These are phyloP conservation scores for Termitomyces eurrhizus DNA, from an alignment of 768 basidiomycete genomes.

Conservation along the genomic window DNA sequence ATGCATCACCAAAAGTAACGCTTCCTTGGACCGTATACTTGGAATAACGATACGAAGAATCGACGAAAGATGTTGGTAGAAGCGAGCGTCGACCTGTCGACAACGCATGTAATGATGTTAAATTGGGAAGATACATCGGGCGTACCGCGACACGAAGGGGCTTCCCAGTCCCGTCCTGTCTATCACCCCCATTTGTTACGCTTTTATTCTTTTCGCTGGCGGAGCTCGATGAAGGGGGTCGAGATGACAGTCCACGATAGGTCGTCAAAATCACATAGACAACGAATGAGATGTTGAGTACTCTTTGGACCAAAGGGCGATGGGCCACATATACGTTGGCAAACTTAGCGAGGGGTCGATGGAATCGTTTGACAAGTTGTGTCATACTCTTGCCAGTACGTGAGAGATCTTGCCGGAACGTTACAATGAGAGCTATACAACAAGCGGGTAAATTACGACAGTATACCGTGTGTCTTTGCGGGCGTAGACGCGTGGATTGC, in stretches of 20 bases:
- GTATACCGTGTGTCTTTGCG: not conserved
- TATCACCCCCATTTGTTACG: conserved; percentile 25
- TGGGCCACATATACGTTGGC: conserved; percentile 55
- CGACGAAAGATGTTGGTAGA: conserved; percentile 73
- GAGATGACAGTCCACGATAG: conserved; percentile 51
- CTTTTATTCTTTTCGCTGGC: conserved; percentile 36
- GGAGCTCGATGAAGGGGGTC: conserved; percentile 30
- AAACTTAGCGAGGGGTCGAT: conserved; percentile 39
- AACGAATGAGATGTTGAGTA: conserved; percentile 66
- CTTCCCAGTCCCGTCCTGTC: conserved; percentile 29
- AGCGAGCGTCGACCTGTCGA: conserved; percentile 81
- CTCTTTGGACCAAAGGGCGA: conserved; percentile 68
- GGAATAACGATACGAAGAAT: conserved; percentile 91
- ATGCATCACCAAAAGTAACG: conserved; percentile 82
- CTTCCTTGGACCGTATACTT: conserved; percentile 79
- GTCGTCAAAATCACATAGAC: conserved; percentile 66
- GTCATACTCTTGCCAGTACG: conserved; percentile 23
- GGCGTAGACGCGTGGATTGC: not conserved
- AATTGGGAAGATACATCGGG: not conserved
- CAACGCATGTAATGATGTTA: not conserved
- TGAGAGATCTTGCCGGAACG: not conserved
- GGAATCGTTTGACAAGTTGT: conserved; percentile 26
- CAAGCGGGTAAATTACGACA: not conserved
- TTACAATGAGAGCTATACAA: not conserved
- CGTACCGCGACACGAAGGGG: conserved; percentile 63